These are phyloP conservation scores for Deinandra increscens DNA, from an alignment of 129 eudicot genomes.

Conservation along the genomic window DNA sequence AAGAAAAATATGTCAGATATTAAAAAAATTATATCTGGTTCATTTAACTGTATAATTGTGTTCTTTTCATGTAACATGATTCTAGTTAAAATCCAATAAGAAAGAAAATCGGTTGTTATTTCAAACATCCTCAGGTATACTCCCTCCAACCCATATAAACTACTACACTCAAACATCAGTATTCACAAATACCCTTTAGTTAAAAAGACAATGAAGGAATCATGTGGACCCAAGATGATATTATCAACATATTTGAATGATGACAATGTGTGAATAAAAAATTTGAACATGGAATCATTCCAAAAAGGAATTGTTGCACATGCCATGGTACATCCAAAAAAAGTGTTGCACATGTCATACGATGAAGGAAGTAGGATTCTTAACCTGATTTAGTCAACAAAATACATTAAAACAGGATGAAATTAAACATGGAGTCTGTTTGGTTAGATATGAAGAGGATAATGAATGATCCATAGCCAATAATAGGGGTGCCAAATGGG, in stretches of 20 bases:
- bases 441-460: too few relatives aligned
- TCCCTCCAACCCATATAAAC: background rate
- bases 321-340: background rate
- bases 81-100: background rate
- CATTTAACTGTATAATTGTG: background rate
- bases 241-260: background rate
- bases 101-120: background rate
- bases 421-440: background rate
- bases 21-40: background rate
- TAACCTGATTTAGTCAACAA: background rate
- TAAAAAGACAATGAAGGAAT: background rate
- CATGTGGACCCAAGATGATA: background rate
- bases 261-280: slow-evolving; percentile 3
- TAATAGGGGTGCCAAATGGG: too few relatives aligned
- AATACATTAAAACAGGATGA: background rate
- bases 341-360: too few relatives aligned
- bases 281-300: background rate
- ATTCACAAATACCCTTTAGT: too few relatives aligned
- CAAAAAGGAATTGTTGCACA: slow-evolving; percentile 2
- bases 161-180: background rate
- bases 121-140: background rate
- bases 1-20: background rate
- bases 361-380: background rate
- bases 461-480: too few relatives aligned
- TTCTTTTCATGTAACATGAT: background rate